These are phyloP conservation scores for Tardiomyces blankii DNA, from an alignment of 1,139 yeast genomes.

Conservation along the genomic window DNA sequence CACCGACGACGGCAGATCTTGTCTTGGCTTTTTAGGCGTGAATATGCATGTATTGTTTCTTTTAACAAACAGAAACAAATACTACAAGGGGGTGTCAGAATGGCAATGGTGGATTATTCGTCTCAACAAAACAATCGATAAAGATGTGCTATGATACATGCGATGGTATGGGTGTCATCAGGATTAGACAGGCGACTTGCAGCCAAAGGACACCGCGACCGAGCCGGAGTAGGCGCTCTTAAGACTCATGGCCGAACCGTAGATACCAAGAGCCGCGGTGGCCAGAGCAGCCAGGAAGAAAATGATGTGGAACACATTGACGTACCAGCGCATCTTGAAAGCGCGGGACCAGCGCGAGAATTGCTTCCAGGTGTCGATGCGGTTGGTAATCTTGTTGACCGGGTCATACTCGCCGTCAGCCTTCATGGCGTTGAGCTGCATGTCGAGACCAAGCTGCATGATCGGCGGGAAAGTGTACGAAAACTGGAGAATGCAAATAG, in stretches of 20 bases:
- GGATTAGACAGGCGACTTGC: neutral
- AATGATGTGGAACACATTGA: conserved; percentile 21
- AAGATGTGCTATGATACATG: no score
- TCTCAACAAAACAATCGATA: no score
- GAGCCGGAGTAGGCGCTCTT: neutral
- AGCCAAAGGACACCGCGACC: neutral
- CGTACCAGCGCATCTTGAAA: conserved; percentile 5
- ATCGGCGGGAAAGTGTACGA: conserved; percentile 37
- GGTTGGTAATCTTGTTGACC: conserved; percentile 10
- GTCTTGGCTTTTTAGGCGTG: no score
- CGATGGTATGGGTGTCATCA: no score
- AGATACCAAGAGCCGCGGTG: conserved; percentile 22
- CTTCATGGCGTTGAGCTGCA: conserved; percentile 27
- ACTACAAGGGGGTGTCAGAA: no score
- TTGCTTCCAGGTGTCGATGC: conserved; percentile 26
- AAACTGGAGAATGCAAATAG: conserved; percentile 37
- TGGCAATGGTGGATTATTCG: no score
- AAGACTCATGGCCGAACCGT: neutral
- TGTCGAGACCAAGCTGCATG: conserved; percentile 26
- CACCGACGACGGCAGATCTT: no score
- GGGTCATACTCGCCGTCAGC: conserved; percentile 23
- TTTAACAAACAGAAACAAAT: no score
- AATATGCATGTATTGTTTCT: no score
- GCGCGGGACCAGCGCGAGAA: conserved; percentile 28
- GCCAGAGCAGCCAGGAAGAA: conserved; percentile 30